A percentile compares a stretch with the other conserved stretches of the same genome.
Conservation (phyloP, 176 grass and related monocot genomes). For the Eragrostis nindensis region DNA sequence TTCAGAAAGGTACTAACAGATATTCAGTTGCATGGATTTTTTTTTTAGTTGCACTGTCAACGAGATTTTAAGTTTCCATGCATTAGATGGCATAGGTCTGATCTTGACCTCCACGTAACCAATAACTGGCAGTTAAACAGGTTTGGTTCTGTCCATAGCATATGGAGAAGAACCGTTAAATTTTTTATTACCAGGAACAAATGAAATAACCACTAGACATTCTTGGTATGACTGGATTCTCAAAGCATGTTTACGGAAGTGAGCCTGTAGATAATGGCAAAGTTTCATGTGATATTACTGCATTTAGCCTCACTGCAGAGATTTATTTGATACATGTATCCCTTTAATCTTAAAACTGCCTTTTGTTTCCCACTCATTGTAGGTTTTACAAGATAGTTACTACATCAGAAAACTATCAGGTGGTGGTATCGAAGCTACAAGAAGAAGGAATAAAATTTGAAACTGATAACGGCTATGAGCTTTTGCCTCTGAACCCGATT, state of each 20-base stretch:
- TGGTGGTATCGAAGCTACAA: conserved; percentile 75
- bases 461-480: conserved; percentile 84
- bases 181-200: neutral
- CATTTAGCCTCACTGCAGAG: conserved; percentile 9
- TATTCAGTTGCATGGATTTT: neutral
- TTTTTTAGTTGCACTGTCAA: neutral
- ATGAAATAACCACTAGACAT: neutral
- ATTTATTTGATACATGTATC: neutral
- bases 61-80: neutral
- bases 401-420: conserved; percentile 81
- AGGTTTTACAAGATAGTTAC: conserved; percentile 97
- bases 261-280: neutral
- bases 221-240: neutral
- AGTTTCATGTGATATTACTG: conserved; percentile 28
- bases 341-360: conserved; percentile 13
- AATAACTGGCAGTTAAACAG: neutral
- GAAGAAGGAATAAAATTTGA: conserved; percentile 90
- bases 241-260: neutral
- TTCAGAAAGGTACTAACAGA: conserved; percentile 62
- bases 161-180: neutral
- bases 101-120: neutral
- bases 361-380: conserved; percentile 27
- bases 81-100: neutral
- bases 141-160: neutral
- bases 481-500: conserved; percentile 76